phyloP scores from a whole-genome alignment of 1,139 yeast species.

The Kodamaea anthophila region DNA sequence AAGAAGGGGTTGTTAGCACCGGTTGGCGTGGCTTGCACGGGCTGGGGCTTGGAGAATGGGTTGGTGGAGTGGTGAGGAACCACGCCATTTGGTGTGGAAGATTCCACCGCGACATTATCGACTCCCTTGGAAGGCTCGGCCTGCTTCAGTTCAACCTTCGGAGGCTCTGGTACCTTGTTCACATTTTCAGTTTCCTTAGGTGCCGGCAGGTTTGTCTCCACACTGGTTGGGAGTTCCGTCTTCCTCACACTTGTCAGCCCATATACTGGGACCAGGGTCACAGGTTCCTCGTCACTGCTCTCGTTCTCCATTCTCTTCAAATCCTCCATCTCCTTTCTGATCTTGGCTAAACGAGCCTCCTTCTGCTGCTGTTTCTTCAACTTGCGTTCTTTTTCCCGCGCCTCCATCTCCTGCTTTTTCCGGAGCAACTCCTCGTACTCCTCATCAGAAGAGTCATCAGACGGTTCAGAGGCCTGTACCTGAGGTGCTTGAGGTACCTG shows the following conservation, averaged over 20 bases:
- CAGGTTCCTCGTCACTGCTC: slow-evolving; percentile 31
- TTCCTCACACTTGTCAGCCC: slow-evolving; percentile 8
- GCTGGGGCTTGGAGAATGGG: slow-evolving; percentile 29
- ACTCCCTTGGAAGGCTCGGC: no score
- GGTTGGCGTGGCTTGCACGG: slow-evolving; percentile 8
- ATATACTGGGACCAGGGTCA: slow-evolving; percentile 24
- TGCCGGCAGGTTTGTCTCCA: not conserved
- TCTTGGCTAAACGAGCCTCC: slow-evolving; percentile 54
- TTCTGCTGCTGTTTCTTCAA: slow-evolving; percentile 44
- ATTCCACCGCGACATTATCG: not conserved
- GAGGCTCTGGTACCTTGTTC: slow-evolving; percentile 1
- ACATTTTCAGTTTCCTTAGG: not conserved
- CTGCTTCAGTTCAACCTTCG: not conserved
- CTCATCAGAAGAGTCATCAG: slow-evolving; percentile 30
- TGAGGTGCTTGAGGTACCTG: not conserved
- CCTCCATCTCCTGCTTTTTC: slow-evolving; percentile 45
- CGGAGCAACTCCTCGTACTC: slow-evolving; percentile 42
- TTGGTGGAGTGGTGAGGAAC: slow-evolving; percentile 22
- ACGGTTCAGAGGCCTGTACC: slow-evolving; percentile 1
- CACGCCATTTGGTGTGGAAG: not conserved
- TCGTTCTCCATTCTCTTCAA: slow-evolving; percentile 32
- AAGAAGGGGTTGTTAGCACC: slow-evolving; percentile 43
- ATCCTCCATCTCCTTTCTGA: slow-evolving; percentile 62
- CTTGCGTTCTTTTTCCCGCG: slow-evolving; percentile 42
- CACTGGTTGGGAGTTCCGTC: not conserved